Conservation (phyloP, 148 eudicot species). For the Silene latifolia region DNA sequence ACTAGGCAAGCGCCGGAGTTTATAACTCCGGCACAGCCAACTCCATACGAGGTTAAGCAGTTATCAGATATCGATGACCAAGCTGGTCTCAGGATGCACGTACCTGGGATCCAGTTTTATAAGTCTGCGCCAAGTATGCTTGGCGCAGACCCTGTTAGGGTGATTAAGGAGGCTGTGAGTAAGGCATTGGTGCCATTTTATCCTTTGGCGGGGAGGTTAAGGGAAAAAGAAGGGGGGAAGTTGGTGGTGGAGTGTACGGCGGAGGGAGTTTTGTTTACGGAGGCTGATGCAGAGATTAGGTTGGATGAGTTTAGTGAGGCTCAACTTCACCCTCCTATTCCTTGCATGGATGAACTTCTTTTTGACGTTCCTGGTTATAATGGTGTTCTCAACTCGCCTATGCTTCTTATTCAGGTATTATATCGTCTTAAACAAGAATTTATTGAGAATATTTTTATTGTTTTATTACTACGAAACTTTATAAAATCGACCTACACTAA, state of each 20-base stretch:
- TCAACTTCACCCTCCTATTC: conserved; percentile 28
- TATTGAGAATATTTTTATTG: no score
- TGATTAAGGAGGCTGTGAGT: conserved; percentile 34
- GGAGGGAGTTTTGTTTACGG: conserved; percentile 27
- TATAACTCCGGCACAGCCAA: conserved; percentile 27
- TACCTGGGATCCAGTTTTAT: conserved; percentile 36
- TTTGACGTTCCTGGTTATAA: conserved; percentile 22
- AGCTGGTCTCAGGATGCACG: conserved; percentile 35
- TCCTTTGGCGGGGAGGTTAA: conserved; percentile 40
- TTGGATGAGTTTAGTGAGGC: conserved; percentile 24
- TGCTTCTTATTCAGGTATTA: conserved; percentile 26
- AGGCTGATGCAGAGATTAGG: conserved; percentile 27
- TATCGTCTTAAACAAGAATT: no score
- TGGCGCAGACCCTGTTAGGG: conserved; percentile 28
- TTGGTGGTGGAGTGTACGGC: conserved; percentile 35
- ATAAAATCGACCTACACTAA: no score
- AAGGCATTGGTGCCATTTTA: conserved; percentile 38
- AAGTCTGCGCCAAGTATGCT: conserved; percentile 9
- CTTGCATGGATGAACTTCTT: conserved; percentile 26
- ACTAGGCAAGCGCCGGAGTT: conserved; percentile 32
- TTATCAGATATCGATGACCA: conserved; percentile 45
- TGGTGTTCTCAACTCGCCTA: conserved; percentile 12
- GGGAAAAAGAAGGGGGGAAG: conserved; percentile 28
- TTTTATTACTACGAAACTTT: no score
- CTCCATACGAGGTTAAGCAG: conserved; percentile 31